These are phyloP conservation scores for Poterioochromonas sp. DNA, from an alignment of 352 stramenopile species.

Conservation along the genomic window DNA sequence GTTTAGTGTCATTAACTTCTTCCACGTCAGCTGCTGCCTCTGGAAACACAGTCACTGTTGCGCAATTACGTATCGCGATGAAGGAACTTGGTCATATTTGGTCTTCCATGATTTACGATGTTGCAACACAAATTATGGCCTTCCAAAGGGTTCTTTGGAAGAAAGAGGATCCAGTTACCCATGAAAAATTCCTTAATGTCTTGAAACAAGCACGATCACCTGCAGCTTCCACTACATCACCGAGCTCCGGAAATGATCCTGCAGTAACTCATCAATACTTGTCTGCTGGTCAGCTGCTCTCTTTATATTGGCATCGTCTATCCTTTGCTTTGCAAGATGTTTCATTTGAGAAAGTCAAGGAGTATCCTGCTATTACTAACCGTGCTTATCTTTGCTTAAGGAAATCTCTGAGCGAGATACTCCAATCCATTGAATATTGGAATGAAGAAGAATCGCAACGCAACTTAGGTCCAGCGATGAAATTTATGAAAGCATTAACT, in stretches of 20 bases:
- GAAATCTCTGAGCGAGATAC: background rate
- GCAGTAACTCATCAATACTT: background rate
- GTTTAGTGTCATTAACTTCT: background rate
- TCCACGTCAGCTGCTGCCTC: background rate
- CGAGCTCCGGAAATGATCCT: background rate
- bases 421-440: background rate
- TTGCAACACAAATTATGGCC: background rate
- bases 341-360: background rate
- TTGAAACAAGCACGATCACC: background rate
- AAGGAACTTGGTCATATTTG: constrained; percentile 10
- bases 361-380: background rate
- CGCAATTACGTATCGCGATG: constrained; percentile 14
- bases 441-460: background rate
- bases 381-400: constrained; percentile 9
- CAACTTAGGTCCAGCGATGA: background rate
- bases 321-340: background rate
- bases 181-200: constrained; percentile 22
- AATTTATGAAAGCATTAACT: background rate
- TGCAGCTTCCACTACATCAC: background rate
- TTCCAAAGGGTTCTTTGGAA: constrained; percentile 6
- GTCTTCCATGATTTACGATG: background rate
- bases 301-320: constrained; percentile 11
- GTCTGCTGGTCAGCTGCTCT: background rate
- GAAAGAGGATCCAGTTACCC: constrained; percentile 23
- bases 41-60: background rate